Evolutionary conservation across 257 asterid species (phyloP).

Genomic region (Petrea volubilis): DNA sequence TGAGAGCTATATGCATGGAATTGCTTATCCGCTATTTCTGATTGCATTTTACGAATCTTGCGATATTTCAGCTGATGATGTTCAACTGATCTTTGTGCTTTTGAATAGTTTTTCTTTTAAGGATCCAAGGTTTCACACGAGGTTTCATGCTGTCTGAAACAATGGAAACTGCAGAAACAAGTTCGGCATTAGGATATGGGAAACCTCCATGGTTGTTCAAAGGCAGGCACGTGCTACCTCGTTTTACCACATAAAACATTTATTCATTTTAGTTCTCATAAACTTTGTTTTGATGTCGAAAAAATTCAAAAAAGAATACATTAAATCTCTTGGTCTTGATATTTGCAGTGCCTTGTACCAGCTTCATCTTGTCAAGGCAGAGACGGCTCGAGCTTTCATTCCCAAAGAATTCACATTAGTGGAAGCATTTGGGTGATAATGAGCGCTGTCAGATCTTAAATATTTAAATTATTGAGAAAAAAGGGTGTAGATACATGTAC

Average conservation of each 20-base stretch:
- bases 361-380: constrained; percentile 93
- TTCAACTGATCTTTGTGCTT: neutral
- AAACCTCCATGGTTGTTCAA: constrained; percentile 94
- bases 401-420: constrained; percentile 91
- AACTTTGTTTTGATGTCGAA: too few species aligned
- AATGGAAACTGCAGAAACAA: constrained; percentile 50
- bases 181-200: constrained; percentile 50
- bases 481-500: constrained; percentile 2
- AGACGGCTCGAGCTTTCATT: constrained; percentile 87
- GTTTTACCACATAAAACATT: neutral
- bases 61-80: constrained; percentile 1
- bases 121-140: neutral
- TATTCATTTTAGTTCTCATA: neutral
- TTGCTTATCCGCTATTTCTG: neutral
- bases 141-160: constrained; percentile 17
- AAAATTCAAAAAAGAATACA: neutral
- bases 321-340: constrained; percentile 12
- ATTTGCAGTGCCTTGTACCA: constrained; percentile 91
- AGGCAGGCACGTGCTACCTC: constrained; percentile 77
- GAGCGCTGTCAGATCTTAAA: constrained; percentile 9
- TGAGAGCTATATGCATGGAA: constrained; percentile 19
- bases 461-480: neutral
- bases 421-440: constrained; percentile 86
- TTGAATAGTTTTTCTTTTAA: neutral
- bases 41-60: neutral